Evolutionary conservation across 805 yeast species (phyloP), one percentile per base, ranked within the genome.

Genomic region (Myxozyma mucilagina): DNA sequence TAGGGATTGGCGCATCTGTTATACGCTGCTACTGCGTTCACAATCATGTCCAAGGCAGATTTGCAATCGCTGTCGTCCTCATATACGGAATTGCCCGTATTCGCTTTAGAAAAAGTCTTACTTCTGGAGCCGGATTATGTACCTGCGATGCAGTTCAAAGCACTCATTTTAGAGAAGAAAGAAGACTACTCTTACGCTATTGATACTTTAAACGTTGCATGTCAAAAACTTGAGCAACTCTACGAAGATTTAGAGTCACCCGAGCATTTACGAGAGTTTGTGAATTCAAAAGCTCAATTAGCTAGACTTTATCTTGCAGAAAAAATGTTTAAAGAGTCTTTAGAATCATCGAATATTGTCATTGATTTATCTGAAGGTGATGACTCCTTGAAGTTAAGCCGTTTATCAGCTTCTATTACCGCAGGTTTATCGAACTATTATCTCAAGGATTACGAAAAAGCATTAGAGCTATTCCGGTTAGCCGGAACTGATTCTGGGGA

Each of bases 341-440:
- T 89, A 47, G 80, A 84, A 55, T 73, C 79, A 59, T 82, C 86
- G 0, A 72, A 83, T 52, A 84, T 82, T 47, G 72, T 86, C 5
- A 63, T 83, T 20, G 79, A 68, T 24, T 53, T 67, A 16, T 32
- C 60, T 4, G 69, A 65, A 29, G 57, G 42, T 29, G 68, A 73
- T 7, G 68, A 63, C 20, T 18, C 35, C 57, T 53, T 61, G 18
- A 47, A 45, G 38, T 53, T 59, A 24, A 32, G 67, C 50, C 72
- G 65, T 74, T 62, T 74, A 48, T 88, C 97, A 0, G 80, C 86
- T 11, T 76, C 85, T 58, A 79, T 90, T 1, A 87, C 87, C 0
- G 74, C 84, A n/a, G 98, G 97, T 0, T 72, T 94, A 31, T 77
- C 88, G 0, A 75, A 80, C 59, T 92, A 85, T 75, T 90, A 89